Evolutionary conservation across 139 green algal species (phyloP).

Genomic region (Micractinium conductrix): DNA sequence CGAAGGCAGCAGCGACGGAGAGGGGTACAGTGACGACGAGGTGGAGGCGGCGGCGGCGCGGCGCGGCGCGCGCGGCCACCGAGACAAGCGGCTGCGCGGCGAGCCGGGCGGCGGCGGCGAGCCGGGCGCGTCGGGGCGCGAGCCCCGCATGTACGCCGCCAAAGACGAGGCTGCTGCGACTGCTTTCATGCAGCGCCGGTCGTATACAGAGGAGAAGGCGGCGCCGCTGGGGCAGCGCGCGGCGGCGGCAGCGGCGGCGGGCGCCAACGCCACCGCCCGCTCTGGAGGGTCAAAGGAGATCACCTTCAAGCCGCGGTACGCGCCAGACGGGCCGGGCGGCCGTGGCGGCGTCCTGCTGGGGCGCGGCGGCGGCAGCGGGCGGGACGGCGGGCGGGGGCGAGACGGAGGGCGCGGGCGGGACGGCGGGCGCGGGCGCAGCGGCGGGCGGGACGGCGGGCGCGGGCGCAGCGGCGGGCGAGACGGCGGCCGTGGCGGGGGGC

Average conservation of each 20-base stretch:
- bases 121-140: neutral
- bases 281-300: conserved; percentile 73
- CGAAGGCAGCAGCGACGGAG: conserved; percentile 5
- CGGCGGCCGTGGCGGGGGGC: neutral
- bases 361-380: neutral
- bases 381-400: conserved; percentile 6
- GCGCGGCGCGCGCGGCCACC: conserved; percentile 14
- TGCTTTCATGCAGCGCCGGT: conserved; percentile 70
- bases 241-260: conserved; percentile 3
- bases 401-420: conserved; percentile 13
- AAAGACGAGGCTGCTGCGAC: conserved; percentile 66
- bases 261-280: conserved; percentile 8
- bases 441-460: conserved; percentile 11
- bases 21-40: conserved; percentile 1
- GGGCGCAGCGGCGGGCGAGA: conserved; percentile 7
- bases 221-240: conserved; percentile 67
- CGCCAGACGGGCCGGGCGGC: conserved; percentile 34
- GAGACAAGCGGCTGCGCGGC: conserved; percentile 23
- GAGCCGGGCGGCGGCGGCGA: neutral
- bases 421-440: conserved; percentile 18
- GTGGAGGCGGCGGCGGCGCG: neutral
- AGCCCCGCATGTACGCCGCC: conserved; percentile 78
- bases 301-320: conserved; percentile 58
- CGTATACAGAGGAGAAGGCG: conserved; percentile 48
- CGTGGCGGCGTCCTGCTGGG: conserved; percentile 7